Base-by-base conservation (phyloP, 352 stramenopile species). In the Phytophthora sp. region DNA sequence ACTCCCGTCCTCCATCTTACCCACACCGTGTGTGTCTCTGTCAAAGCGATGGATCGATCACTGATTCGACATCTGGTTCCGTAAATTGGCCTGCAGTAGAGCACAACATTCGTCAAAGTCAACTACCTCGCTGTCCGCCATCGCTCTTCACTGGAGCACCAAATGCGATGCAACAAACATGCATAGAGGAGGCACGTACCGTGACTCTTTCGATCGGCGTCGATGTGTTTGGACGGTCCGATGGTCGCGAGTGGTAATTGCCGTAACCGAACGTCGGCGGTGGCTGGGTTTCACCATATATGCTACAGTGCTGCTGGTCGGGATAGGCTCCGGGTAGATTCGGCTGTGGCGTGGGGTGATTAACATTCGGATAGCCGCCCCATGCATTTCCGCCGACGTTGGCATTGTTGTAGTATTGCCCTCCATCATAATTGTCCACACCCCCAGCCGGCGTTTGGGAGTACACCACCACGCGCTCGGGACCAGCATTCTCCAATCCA, bases 391-490 rank as follows among this genome's bases (percentile, higher is more conserved):
- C 64, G 23, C 60, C 60, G 21, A 41, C 52, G 26, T 61, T 47
- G 33, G 23, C 39, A 57, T 65, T 68, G 44, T 54, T 68, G 60
- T 69, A 69, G 57, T 66, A 62, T 29, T 73, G 71, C 8, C 41
- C 66, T n/a, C 52, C 56, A 51, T 57, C 41, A 29, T 73, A 74
- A 13, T n/a, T 36, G 6, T 21, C 52, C 7, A 26, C 42, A 26
- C 54, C 58, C 16, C 18, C 53, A 9, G 41, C 20, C 12, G 57
- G 61, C 7, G 63, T 57, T 21, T 73, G 66, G 6, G 66, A 77
- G 35, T 79, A 82, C 26, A 77, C 74, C 21, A 79, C 74, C 29
- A 79, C 63, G 4, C 74, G 74, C 46, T 82, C 74, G 26, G 73
- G 21, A 1, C 46, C 61, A 46, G 59, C 46, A 35, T 46, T 73